Evolutionary conservation across 768 basidiomycete species (phyloP).

Genomic region (Russula compacta): DNA sequence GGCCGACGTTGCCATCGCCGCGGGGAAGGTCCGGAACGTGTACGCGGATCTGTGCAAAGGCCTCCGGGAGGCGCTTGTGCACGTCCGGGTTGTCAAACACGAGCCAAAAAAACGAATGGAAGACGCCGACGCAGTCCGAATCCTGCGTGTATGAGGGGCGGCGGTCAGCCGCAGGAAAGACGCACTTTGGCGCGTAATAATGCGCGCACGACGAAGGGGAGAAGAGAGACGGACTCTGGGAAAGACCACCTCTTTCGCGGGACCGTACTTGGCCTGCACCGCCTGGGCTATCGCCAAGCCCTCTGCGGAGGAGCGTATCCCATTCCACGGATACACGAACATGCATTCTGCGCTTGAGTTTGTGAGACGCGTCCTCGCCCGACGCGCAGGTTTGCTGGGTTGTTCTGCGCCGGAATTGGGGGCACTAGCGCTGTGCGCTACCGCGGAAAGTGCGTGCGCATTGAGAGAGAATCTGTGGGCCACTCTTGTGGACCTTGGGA

Average conservation of each 20-base stretch:
- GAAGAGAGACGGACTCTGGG: conserved; percentile 5
- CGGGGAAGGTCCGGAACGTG: background rate
- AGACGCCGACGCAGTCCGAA: background rate
- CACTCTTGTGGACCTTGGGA: conserved; percentile 1
- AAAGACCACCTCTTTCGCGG: conserved; percentile 9
- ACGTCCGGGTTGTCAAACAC: conserved; percentile 9
- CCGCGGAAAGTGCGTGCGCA: background rate
- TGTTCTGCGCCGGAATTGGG: background rate
- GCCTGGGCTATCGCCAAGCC: conserved; percentile 11
- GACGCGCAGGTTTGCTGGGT: background rate
- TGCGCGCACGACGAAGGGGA: no score
- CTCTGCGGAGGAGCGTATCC: conserved; percentile 10
- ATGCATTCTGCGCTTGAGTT: background rate
- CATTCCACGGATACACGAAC: conserved; percentile 1
- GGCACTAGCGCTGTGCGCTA: background rate
- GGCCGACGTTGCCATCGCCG: conserved; percentile 10
- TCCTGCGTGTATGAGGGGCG: background rate
- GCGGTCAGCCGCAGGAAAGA: background rate
- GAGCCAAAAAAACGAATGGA: conserved; percentile 11
- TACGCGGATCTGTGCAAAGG: background rate
- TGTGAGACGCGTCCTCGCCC: no score
- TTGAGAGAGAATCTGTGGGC: background rate
- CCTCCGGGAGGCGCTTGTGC: background rate
- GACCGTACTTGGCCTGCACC: conserved; percentile 14
- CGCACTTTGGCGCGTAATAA: no score